Evolutionary conservation across 495 filamentous ascomycete genomes (phyloP), one percentile per base, ranked within the genome.

Genomic region (Trypethelium eluteriae): DNA sequence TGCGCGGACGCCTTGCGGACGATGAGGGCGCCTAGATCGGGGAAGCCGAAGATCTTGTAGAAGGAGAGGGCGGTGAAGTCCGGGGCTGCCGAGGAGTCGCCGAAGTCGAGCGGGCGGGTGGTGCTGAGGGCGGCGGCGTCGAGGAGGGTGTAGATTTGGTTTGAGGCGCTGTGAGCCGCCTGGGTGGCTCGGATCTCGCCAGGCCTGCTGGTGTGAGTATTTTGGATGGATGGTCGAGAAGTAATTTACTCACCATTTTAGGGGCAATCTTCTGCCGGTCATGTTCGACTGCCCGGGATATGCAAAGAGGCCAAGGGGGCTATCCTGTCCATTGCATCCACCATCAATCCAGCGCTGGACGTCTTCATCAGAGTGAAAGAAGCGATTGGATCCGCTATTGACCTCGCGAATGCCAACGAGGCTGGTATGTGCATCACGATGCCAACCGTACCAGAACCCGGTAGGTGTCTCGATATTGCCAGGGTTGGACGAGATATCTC

Each of bases 1-100:
- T 78, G 72, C 0, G 81, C 85, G n/a, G 88, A 82, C 41, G 81
- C 80, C 67, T 91, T 91, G 50, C 88, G 83, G 9, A 97, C 87
- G 63, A 98, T 88, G 74, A 98, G 78, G 3, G 88, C 93, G 6
- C 93, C 93, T 0, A 98, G 78, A 72, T 98, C 91, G 0, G 93
- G 93, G 71, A 96, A 96, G 3, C 93, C 93, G 74, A 97, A 98
- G 34, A 98, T 94, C 76, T 98, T 98, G 76, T 96, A 95, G 71
- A 98, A 92, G 79, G 91, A 96, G 34, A 97, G 73, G 0, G 89
- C 91, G 3, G 87, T 91, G 69, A 96, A 97, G 71, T 98, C 93
- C 0, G 93, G 91, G 1, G 89, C 88, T 1, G 72, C 69, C 7
- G 79, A 76, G 7, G 79, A 71, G 69, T 88, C 75, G 63, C 85